Evolutionary conservation across 1,284 basidiomycete genomes (phyloP), one percentile per base, ranked within the genome.

Genomic region (Boletus semigastroideus): DNA sequence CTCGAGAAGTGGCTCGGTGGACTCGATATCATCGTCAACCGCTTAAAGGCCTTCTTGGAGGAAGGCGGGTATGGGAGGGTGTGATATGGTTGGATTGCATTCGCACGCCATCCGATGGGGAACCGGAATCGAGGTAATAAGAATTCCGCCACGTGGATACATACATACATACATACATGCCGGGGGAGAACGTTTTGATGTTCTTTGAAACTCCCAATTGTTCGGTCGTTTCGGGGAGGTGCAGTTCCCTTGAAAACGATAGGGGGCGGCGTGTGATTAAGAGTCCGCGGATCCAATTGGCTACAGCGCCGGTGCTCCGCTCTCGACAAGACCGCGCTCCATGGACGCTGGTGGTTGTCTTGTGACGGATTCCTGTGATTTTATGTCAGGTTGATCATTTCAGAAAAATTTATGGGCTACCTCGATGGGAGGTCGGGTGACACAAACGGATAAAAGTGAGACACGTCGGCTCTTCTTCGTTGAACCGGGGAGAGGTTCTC

Each of bases 1-100:
- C 77, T 98, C 31, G 71, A 75, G 39, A 83, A 80, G 56, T 99
- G 95, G 95, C 78, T 98, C 22, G 69, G 66, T 4, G 91, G 85
- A 0, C 76, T 98, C 34, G 87, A 92, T 58, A 71, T 66, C 42
- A 83, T 96, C 54, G 85, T 90, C 38, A 72, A 70, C 54, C 82
- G 82, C 50, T 74, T 92, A 72, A 81, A 83, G 59, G 64, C 57
- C 12, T 93, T 94, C 65, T 81, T 90, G 56, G 80, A 79, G 59
- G 70, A 78, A 39, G 83, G 86, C 2, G 79, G 78, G 22, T 85
- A 87, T 63, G 89, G 86, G 20, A 80, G 73, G 63, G 82, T 87
- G 10, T 67, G 51, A 59, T 39, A 43, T n/a, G 25, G 22, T 45
- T 42, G 5, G 20, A 36, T 38, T 48, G 34, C 42, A 31, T 42